Base-by-base conservation (phyloP, 805 yeast genomes). In the Jamesozyma piceae region DNA sequence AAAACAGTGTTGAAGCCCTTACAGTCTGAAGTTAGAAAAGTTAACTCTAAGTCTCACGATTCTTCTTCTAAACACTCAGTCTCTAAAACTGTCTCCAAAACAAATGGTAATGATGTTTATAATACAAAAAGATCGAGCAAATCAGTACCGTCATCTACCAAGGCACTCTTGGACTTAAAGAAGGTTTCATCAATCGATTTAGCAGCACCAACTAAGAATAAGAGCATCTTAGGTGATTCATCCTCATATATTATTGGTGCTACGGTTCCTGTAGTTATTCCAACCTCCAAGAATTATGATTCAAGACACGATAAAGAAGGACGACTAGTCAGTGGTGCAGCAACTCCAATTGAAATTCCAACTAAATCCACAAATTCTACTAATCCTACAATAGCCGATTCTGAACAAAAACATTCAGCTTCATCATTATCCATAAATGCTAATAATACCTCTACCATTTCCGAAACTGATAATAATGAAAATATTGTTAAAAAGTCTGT, bases 241-340 rank as follows among this genome's bases (percentile, higher is more conserved):
- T 24, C 37, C 4, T 45, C 45, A 6, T 42, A 42, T 35, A 55
- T 51, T 37, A 63, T 62, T 5, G 65, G 65, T 30, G 65, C 65
- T 2, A 60, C 64, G 9, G 39, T 61, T 10, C 65, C 65, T 3
- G 45, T 46, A 13, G 45, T 54, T n/a, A 58, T 61, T 22, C 65
- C 65, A 35, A 58, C 64, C 2, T 61, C 65, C 14, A 51, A 53
- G 35, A 56, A 59, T 28, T 57, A 51, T 34, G 43, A 53, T 41
- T 37, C 48, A 24, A 52, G 61, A 43, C 41, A 38, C 26, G 49
- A 41, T 32, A 42, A 48, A 24, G 11, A 24, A 6, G 28, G 28
- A 24, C 28, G 11, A 11, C 28, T 11, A 8, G 28, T 11, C 28
- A 24, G 28, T 24, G 28, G 28, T 24, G 28, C 28, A 24, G 28